Base-by-base conservation (phyloP, 306 rosid genomes). In the Astragalus membranaceus region DNA sequence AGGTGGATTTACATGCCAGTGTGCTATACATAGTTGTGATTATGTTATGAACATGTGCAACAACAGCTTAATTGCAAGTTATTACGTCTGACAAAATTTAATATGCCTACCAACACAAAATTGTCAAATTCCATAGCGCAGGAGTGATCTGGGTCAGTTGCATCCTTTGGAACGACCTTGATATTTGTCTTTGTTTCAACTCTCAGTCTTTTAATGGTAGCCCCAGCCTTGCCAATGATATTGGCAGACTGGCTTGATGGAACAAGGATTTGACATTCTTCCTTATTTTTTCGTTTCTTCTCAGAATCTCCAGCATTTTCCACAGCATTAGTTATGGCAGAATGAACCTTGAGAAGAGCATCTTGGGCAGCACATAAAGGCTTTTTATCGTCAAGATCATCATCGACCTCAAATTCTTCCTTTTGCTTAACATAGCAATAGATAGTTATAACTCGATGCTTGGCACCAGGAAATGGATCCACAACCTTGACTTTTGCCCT, bases 61-160 rank as follows among this genome's bases (percentile, higher is more conserved):
- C 11, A n/a, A 66, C 13, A 3, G 10, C 37, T 66, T 57, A 70
- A 70, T 8, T 14, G 69, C 8, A 51, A 7, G 37, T 68, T 16
- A 51, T 5, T 4, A 16, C 61, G 20, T 52, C 36, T 64, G 43
- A 17, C 5, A 7, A 44, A 26, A 39, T 30, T 43, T 47, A 58
- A 66, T 23, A 50, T 58, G 84, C 97, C 43, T 59, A 95, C 99
- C 96, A 60, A 10, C 29, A 86, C 77, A 77, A 95, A 87, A 85
- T 95, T 95, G 80, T 95, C 99, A 46, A 86, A 91, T 46, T 91
- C 95, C 96, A 95, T 82, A n/a, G 96, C 99, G 73, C 97, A 95
- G 1, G 99, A 87, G 79, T 95, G 99, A 51, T 85, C 52, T 8
- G 93, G 95, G 59, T 95, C 95, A 62, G 86, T 29, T 36, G 84